Conservation (phyloP, 306 rosid species). For the Vicia villosa region DNA sequence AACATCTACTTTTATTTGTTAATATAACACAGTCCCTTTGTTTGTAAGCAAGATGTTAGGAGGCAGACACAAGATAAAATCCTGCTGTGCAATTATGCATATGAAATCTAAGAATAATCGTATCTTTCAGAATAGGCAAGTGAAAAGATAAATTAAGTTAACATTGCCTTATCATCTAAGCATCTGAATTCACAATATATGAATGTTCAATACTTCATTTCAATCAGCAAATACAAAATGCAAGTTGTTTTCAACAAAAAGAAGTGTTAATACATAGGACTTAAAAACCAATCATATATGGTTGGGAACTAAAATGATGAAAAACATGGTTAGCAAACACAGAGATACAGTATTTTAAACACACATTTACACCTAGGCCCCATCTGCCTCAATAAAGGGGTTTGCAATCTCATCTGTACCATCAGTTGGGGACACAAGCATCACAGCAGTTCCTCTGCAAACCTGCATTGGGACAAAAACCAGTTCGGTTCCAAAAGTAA, state of each 20-base stretch:
- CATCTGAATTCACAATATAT: neutral
- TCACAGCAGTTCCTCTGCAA: slow-evolving; percentile 98
- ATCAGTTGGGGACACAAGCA: slow-evolving; percentile 98
- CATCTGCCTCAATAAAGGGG: slow-evolving; percentile 92
- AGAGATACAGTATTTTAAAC: neutral
- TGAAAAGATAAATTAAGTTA: too few relatives aligned
- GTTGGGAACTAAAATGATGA: slow-evolving; percentile 30
- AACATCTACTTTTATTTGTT: too few relatives aligned
- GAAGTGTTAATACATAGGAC: neutral
- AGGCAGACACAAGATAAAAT: too few relatives aligned
- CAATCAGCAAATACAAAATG: slow-evolving; percentile 15
- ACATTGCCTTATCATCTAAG: neutral
- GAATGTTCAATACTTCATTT: neutral
- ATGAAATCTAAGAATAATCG: too few relatives aligned
- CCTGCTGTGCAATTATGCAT: too few relatives aligned
- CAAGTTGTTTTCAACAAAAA: neutral
- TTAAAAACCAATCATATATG: slow-evolving; percentile 20
- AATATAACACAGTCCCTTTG: too few relatives aligned
- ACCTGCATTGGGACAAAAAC: slow-evolving; percentile 58
- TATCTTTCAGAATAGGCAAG: too few relatives aligned
- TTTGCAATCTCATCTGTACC: slow-evolving; percentile 98
- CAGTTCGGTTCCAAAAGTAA: neutral
- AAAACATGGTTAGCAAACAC: slow-evolving; percentile 11
- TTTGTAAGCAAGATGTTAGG: too few relatives aligned
- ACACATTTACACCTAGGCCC: slow-evolving; percentile 48